These are phyloP conservation scores for Tricholoma bakamatsutake DNA, from an alignment of 768 basidiomycete species.

Conservation along the genomic window DNA sequence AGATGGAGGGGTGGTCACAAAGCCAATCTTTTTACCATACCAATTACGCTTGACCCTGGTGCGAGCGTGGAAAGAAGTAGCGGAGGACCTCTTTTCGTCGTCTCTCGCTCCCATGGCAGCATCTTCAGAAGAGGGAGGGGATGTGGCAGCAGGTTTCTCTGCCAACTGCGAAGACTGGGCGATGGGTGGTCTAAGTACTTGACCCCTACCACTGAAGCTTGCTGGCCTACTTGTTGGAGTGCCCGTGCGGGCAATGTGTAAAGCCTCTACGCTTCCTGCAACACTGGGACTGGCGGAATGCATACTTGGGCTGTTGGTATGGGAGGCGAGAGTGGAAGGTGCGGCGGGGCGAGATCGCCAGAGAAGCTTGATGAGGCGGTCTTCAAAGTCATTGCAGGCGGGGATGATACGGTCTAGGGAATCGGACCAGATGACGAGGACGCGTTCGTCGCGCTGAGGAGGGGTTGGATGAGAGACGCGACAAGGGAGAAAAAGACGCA, in stretches of 20 bases:
- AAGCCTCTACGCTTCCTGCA: conserved; percentile 22
- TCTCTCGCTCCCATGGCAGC: conserved; percentile 3
- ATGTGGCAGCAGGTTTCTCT: background rate
- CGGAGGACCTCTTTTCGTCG: conserved; percentile 9
- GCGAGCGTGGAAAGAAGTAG: background rate
- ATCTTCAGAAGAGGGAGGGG: conserved; percentile 2
- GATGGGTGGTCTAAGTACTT: background rate
- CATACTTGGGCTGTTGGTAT: conserved; percentile 19
- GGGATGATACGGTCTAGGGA: conserved; percentile 74
- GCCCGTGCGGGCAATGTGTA: background rate
- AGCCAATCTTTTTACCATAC: conserved; percentile 50
- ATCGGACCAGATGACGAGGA: conserved; percentile 82
- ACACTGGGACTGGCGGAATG: conserved; percentile 18
- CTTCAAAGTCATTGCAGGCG: conserved; percentile 65
- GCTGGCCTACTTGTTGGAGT: background rate
- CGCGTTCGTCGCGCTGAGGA: conserved; percentile 70
- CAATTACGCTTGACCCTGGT: conserved; percentile 40
- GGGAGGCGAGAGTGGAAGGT: conserved; percentile 16
- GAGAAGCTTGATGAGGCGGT: conserved; percentile 74
- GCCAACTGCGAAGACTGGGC: background rate
- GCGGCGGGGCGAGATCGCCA: conserved; percentile 50
- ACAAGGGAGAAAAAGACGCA: conserved; percentile 27
- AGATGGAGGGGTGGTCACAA: conserved; percentile 12
- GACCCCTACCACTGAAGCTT: background rate
- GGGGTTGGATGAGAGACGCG: no score